Conservation (phyloP, 2,329 filamentous ascomycete species). For the Xylaria sp. region DNA sequence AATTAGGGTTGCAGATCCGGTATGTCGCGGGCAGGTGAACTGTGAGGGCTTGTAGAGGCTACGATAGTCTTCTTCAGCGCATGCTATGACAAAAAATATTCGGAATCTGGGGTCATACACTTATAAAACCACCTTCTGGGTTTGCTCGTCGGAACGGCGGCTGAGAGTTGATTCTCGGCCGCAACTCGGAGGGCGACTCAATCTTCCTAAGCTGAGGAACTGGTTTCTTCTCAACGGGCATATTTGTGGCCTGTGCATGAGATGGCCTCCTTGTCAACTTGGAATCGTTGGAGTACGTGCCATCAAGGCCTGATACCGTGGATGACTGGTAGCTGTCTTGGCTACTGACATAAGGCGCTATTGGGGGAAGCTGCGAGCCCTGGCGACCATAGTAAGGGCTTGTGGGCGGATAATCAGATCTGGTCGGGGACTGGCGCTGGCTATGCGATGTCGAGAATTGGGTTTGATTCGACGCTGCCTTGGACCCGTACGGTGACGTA, state of each 20-base stretch:
- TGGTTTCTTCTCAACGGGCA: conserved; percentile 66
- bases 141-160: conserved; percentile 93
- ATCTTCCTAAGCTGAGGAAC: conserved; percentile 91
- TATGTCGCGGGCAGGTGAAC: conserved; percentile 94
- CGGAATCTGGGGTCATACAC: conserved; percentile 66
- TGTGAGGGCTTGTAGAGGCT: conserved; percentile 96
- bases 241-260: conserved; percentile 53
- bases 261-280: conserved; percentile 68
- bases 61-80: conserved; percentile 36
- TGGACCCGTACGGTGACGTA: conserved; percentile 76
- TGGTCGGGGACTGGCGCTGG: conserved; percentile 81
- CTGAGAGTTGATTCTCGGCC: conserved; percentile 85
- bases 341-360: conserved; percentile 73
- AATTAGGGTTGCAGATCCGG: conserved; percentile 95
- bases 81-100: conserved; percentile 24
- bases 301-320: conserved; percentile 76
- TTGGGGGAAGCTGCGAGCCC: conserved; percentile 76
- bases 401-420: conserved; percentile 68
- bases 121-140: conserved; percentile 97
- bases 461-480: conserved; percentile 65
- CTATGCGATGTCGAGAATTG: conserved; percentile 64
- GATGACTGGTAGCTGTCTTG: conserved; percentile 80
- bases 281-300: conserved; percentile 66
- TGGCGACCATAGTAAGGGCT: conserved; percentile 68
- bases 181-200: conserved; percentile 75